Base-by-base conservation (phyloP, 176 grass and related monocot species). In the Oryza meyeriana region DNA sequence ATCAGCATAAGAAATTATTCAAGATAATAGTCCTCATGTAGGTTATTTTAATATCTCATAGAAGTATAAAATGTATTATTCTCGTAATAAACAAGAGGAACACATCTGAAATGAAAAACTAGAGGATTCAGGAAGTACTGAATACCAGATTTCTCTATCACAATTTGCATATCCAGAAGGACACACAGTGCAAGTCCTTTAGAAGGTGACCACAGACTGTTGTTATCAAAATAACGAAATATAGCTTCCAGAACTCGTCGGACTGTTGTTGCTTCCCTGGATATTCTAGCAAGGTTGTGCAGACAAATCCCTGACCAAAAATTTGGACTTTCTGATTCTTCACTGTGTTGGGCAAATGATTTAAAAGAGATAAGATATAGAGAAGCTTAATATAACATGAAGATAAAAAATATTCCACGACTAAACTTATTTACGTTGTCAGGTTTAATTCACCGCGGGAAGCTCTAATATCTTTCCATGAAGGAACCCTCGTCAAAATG, bases 301-400 rank as follows among this genome's bases (percentile, higher is more conserved):
- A 98, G 79, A 85, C 95, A 98, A 66, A 98, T 81, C 84, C 95
- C 94, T 36, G 92, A 93, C 95, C 95, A 98, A 81, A 98, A 95
- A 79, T 91, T 89, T 39, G 92, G 89, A 79, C 85, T 95, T 80
- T 86, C 79, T 79, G 68, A 72, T 82, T 98, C 90, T 89, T 95
- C 88, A 66, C 92, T 98, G 72, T 69, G 17, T 61, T 55, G 16
- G 29, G 79, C 74, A 58, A 94, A 87, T 80, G 32, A 74, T 74
- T 86, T 81, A 77, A 81, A 69, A 58, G 35, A 87, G 8, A 82
- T 52, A 75, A 83, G n/a, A 34, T 69, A 91, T 79, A 88, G 63
- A 59, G 1, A 85, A 71, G 55, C 5, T 33, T 71, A 64, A 44
- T 35, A 81, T 20, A 65, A 18, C 12, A 85, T 41, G 45, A 79